Conservation (phyloP, 2,329 filamentous ascomycete species). For the Didymella pinodella region DNA sequence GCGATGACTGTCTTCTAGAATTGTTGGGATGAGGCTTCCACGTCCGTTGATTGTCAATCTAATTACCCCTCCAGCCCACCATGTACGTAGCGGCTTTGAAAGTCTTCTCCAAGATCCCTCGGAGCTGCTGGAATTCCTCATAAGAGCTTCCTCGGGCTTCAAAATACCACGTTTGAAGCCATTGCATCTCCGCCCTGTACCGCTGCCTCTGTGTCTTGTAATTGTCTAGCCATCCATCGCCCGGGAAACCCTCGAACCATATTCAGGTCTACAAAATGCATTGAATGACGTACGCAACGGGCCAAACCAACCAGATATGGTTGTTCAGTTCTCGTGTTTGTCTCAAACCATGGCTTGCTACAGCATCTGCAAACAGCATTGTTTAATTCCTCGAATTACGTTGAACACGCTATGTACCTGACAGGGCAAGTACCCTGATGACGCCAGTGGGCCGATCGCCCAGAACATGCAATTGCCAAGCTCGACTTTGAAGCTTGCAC, state of each 20-base stretch:
- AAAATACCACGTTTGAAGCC: not conserved
- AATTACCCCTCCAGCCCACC: conserved; percentile 16
- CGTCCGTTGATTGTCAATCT: conserved; percentile 9
- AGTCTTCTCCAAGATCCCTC: not conserved
- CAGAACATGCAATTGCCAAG: conserved; percentile 13
- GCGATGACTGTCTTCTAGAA: conserved; percentile 17
- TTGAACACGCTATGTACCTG: conserved; percentile 23
- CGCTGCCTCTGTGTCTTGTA: not conserved
- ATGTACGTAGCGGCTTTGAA: conserved; percentile 7
- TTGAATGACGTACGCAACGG: not conserved
- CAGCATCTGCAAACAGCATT: conserved; percentile 17
- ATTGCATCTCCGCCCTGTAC: not conserved
- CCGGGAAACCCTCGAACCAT: not conserved
- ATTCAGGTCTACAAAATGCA: conserved; percentile 1
- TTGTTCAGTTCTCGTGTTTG: not conserved
- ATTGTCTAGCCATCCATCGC: not conserved
- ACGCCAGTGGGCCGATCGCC: conserved; percentile 22
- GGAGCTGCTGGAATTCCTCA: not conserved
- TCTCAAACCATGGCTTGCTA: not conserved
- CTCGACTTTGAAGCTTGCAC: not conserved
- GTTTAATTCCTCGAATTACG: conserved; percentile 15
- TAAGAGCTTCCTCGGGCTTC: conserved; percentile 4
- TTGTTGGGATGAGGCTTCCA: conserved; percentile 21
- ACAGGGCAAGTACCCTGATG: conserved; percentile 21
- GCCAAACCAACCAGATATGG: not conserved